Base-by-base conservation (phyloP, 1,139 yeast species). In the Yamadazyma dushanensis region DNA sequence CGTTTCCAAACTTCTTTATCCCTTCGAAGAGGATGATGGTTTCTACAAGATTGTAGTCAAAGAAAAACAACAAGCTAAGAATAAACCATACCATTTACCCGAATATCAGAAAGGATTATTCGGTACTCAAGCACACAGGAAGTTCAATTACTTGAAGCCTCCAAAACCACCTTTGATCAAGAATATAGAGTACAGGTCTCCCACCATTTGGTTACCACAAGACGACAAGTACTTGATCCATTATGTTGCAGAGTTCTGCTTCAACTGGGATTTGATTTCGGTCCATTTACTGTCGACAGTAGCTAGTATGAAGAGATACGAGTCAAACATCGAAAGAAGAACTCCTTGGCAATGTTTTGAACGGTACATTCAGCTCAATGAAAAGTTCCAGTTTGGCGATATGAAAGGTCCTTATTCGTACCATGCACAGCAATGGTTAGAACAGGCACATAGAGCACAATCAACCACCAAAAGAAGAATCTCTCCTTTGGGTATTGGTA, bases 291-390 rank as follows among this genome's bases (percentile, higher is more conserved):
- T 58, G 73, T 69, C 83, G 1, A 73, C 80, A 3, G 48, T 54
- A 3, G 78, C 89, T 2, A 67, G 72, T 24, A 51, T 70, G 40
- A 70, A 72, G 53, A 78, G 83, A 11, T 87, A 87, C 56, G 78
- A 81, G 28, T 85, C 97, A 0, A 89, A 86, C 47, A 87, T 89
- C 39, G 97, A 92, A 58, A 75, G 97, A 50, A 75, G 98, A 53
- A 92, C 97, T 0, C 95, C 98, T 0, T 92, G 98, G 98, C 97
- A 90, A 56, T 92, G 97, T 56, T 92, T 92, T 66, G 98, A 92
- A 59, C 70, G 98, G 45, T 92, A 94, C 68, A 84, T 89, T 43
- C 98, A 92, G 61, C 70, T 94, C 44, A 89, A 88, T 51, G 97
- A 92, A 39, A 81, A 81, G 43, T 89, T 88, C 50, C 94, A 86